A percentile compares a stretch with the other conserved stretches of the same genome.
Evolutionary conservation across 768 basidiomycete genomes (phyloP).

Genomic region (Coprinellus micaceus): DNA sequence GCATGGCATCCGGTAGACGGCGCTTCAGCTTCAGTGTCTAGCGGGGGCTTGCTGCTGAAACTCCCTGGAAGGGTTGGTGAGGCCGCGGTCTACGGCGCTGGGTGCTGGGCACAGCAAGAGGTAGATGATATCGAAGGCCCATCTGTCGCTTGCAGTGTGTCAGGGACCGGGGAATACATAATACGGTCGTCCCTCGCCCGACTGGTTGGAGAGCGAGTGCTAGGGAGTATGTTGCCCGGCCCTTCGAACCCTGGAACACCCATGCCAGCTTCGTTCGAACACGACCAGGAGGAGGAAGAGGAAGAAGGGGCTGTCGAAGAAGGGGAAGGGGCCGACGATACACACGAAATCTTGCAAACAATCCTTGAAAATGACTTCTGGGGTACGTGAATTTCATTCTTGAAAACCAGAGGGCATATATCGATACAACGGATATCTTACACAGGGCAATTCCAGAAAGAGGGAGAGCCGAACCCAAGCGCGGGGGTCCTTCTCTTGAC

Average conservation of each 20-base stretch:
- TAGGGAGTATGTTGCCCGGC: background rate
- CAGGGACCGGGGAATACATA: slow-evolving; percentile 74
- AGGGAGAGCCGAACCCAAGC: slow-evolving; percentile 44
- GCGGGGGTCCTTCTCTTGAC: slow-evolving; percentile 64
- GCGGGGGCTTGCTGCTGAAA: slow-evolving; percentile 80
- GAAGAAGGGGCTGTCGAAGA: slow-evolving; percentile 9
- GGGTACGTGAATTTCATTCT: slow-evolving; percentile 35
- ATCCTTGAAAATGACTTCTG: slow-evolving; percentile 48
- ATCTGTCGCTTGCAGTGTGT: slow-evolving; percentile 64
- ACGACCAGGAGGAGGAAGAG: slow-evolving; percentile 19
- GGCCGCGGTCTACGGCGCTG: slow-evolving; percentile 70
- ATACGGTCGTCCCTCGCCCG: slow-evolving; percentile 54
- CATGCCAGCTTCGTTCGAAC: no score
- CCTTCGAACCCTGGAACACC: slow-evolving; percentile 1
- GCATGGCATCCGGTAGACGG: slow-evolving; percentile 43
- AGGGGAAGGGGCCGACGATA: slow-evolving; percentile 23
- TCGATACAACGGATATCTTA: slow-evolving; percentile 2
- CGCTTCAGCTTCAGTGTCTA: slow-evolving; percentile 73
- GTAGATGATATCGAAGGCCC: slow-evolving; percentile 4
- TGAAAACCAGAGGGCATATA: slow-evolving; percentile 2
- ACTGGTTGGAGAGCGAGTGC: slow-evolving; percentile 40
- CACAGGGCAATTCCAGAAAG: slow-evolving; percentile 33
- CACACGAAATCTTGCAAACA: slow-evolving; percentile 49
- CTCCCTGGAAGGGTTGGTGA: slow-evolving; percentile 72
- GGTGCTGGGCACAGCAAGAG: slow-evolving; percentile 64